Evolutionary conservation across 108 stramenopile genomes (phyloP), one percentile per base, ranked within the genome.

Genomic region (Mediolabrus comicus): DNA sequence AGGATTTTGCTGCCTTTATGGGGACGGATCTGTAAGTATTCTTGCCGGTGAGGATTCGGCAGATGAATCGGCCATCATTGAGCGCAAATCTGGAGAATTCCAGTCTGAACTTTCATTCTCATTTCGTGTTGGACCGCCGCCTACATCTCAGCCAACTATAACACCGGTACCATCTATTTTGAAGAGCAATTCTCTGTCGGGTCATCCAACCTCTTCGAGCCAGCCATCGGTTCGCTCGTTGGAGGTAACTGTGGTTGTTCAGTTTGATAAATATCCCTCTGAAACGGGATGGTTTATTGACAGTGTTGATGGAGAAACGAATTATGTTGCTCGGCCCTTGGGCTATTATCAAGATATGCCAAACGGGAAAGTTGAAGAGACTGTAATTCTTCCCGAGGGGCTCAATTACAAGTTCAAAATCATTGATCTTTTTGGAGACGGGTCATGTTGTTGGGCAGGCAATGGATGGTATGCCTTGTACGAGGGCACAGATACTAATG

Each of bases 241-340:
- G 16, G 32, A 43, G 59, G 31, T 60, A 17, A 70, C 69, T 31
- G 39, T 70, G 3, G 69, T 70, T 12, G 22, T 70, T 31, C 69
- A 70, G 29, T 39, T 70, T 51, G 69, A 70, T 41, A 34, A 70
- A 52, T 70, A 49, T 17, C 60, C 69, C 2, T 43, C 69, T 2
- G 69, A 70, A 38, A 70, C 69, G 27, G 69, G 57, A 32, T 70
- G 59, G 59, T 70, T 53, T 26, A 70, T 70, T 19, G 59, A 60
- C 41, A 59, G 58, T 19, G 46, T 32, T 38, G 69, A 70, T 60
- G 69, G 59, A 16, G 2, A 17, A n/a, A 70, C 31, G 6, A 70
- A 49, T 32, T 60, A 35, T 59, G 59, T 53, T 30, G 27, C 69
- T 16, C 25, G 69, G 12, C 69, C 69, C 16, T 9, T 59, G 8